Evolutionary conservation across 2,329 filamentous ascomycete species (phyloP).

Genomic region (Thelonectria olida): DNA sequence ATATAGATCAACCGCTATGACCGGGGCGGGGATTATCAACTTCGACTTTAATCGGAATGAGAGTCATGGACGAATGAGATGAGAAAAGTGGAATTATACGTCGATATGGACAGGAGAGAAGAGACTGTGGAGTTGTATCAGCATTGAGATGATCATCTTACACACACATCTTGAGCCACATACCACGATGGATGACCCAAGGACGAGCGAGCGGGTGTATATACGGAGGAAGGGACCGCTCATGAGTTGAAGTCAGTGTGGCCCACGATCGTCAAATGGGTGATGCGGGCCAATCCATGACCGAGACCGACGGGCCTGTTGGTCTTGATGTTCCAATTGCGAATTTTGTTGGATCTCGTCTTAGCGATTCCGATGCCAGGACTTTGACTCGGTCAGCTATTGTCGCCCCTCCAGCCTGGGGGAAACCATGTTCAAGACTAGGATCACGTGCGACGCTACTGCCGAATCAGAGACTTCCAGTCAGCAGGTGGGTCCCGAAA

Average conservation of each 20-base stretch:
- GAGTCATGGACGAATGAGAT: constrained; percentile 37
- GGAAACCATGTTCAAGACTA: constrained; percentile 33
- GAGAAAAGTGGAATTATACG: constrained; percentile 39
- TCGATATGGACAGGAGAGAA: constrained; percentile 8
- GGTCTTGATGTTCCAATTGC: constrained; percentile 30
- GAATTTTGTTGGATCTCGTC: constrained; percentile 27
- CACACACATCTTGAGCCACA: constrained; percentile 17
- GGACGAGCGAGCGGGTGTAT: constrained; percentile 17
- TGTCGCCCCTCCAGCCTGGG: constrained; percentile 38
- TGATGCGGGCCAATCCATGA: constrained; percentile 29
- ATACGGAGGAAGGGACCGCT: constrained; percentile 17
- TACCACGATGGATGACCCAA: constrained; percentile 24
- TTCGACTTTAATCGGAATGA: constrained; percentile 34
- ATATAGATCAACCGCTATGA: constrained; percentile 29
- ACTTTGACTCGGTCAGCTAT: constrained; percentile 39
- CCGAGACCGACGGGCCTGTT: constrained; percentile 11
- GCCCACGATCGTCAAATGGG: constrained; percentile 21
- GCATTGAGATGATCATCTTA: constrained; percentile 16
- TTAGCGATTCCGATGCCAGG: constrained; percentile 26
- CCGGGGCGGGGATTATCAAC: constrained; percentile 31
- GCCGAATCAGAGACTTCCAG: constrained; percentile 34
- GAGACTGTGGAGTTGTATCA: constrained; percentile 23
- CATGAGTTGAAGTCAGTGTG: constrained; percentile 16
- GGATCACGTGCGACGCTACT: constrained; percentile 36
- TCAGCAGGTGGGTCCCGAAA: constrained; percentile 29